phyloP scores from a whole-genome alignment of 345 rosid genomes.

The Salix suchowensis region DNA sequence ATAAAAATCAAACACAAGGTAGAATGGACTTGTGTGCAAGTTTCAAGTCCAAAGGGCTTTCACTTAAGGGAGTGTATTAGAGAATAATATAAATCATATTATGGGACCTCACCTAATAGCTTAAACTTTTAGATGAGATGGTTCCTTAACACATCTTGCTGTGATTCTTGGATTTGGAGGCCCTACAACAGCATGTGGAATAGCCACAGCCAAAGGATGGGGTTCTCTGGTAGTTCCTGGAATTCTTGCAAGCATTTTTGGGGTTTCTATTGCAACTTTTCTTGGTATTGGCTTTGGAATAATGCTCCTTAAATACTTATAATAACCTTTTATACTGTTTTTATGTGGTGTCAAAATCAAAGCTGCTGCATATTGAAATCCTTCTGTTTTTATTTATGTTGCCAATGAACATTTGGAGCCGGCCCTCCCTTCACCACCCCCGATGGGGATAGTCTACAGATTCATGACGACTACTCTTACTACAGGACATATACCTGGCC shows the following conservation, averaged over 20 bases:
- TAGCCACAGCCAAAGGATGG: slow-evolving; percentile 87
- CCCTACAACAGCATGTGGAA: slow-evolving; percentile 86
- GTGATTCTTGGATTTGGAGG: slow-evolving; percentile 59
- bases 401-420: not conserved
- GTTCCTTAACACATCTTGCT: no score
- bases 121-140: no score
- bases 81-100: no score
- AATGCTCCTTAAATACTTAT: slow-evolving; percentile 46
- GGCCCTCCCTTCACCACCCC: no score
- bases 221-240: slow-evolving; percentile 63
- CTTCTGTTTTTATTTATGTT: not conserved
- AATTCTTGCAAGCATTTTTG: slow-evolving; percentile 69
- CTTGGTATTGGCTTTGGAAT: slow-evolving; percentile 67
- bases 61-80: no score
- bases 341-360: not conserved
- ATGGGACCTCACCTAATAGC: no score
- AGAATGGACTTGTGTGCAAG: no score
- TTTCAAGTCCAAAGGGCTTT: no score
- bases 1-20: no score
- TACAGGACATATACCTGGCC: no score
- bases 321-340: not conserved
- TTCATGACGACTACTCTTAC: no score
- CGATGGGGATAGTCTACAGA: no score
- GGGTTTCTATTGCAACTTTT: slow-evolving; percentile 69
- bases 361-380: not conserved